Conservation (phyloP, 371 early-diverging fungal species). For the Vairimorpha ceranae region DNA sequence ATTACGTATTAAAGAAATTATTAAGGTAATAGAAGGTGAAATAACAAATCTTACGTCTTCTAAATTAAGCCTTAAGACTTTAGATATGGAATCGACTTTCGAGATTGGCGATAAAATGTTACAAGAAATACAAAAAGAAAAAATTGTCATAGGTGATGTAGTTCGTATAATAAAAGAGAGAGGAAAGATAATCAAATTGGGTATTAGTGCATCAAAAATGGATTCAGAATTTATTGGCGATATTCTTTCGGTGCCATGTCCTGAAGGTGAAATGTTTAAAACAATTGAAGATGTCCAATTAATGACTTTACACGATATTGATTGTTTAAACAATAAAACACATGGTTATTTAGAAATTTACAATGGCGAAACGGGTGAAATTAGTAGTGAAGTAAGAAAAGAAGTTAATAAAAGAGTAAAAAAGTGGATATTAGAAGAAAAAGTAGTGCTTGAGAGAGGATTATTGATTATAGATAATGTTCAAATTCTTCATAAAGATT, state of each 20-base stretch:
- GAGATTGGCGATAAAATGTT: slow-evolving; percentile 96
- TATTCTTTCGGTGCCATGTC: slow-evolving; percentile 88
- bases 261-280: slow-evolving; percentile 94
- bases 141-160: slow-evolving; percentile 86
- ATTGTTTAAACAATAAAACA: slow-evolving; percentile 73
- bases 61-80: slow-evolving; percentile 92
- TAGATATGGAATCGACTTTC: slow-evolving; percentile 98
- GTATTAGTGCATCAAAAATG: slow-evolving; percentile 80
- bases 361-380: slow-evolving; percentile 91
- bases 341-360: slow-evolving; percentile 90
- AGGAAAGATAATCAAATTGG: slow-evolving; percentile 89
- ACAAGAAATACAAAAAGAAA: slow-evolving; percentile 84
- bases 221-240: slow-evolving; percentile 80
- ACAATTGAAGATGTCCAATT: slow-evolving; percentile 85
- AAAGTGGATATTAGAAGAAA: slow-evolving; percentile 96
- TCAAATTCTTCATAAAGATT: slow-evolving; percentile 95
- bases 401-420: slow-evolving; percentile 90
- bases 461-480: slow-evolving; percentile 95
- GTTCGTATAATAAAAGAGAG: slow-evolving; percentile 92
- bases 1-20: slow-evolving; percentile 90
- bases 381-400: slow-evolving; percentile 86
- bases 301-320: slow-evolving; percentile 93
- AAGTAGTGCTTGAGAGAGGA: slow-evolving; percentile 89
- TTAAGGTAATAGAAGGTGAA: slow-evolving; percentile 93
- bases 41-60: slow-evolving; percentile 83